phyloP scores from a whole-genome alignment of 768 basidiomycete species.

The Rhodocollybia butyracea region DNA sequence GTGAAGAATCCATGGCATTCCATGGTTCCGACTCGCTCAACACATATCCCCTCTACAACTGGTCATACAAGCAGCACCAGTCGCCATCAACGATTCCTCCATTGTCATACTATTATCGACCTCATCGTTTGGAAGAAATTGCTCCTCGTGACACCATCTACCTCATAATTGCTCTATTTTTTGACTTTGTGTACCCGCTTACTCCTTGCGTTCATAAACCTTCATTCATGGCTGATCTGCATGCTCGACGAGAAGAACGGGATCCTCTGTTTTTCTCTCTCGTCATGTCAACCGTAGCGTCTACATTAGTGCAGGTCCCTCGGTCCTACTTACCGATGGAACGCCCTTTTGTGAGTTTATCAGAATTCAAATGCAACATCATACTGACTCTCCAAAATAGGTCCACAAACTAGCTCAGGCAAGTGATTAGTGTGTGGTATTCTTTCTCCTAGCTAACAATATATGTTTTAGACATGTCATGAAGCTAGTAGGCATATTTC shows the following conservation, averaged over 20 bases:
- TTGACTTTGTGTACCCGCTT: conserved; percentile 90
- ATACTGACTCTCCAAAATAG: conserved; percentile 60
- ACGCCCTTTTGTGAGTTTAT: conserved; percentile 78
- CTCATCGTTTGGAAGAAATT: conserved; percentile 76
- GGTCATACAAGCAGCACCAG: conserved; percentile 65
- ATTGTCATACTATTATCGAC: conserved; percentile 71
- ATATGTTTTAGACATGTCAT: conserved; percentile 54
- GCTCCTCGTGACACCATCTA: conserved; percentile 79
- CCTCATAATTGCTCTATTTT: conserved; percentile 84
- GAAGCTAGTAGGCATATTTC: conserved; percentile 82
- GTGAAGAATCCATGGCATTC: conserved; percentile 42
- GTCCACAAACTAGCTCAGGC: conserved; percentile 1
- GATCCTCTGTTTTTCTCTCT: conserved; percentile 90
- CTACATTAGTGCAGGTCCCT: conserved; percentile 86
- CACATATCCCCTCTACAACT: conserved; percentile 65
- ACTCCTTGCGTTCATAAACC: conserved; percentile 91
- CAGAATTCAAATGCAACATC: no score
- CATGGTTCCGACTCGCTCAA: conserved; percentile 48
- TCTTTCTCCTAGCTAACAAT: not conserved
- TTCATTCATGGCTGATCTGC: conserved; percentile 88
- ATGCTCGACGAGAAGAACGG: conserved; percentile 73
- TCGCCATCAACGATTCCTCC: conserved; percentile 48
- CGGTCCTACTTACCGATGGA: conserved; percentile 88
- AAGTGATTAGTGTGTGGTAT: no score
- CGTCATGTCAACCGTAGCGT: conserved; percentile 86